Base-by-base conservation (phyloP, 306 rosid genomes). In the Casuarina cunninghamiana region DNA sequence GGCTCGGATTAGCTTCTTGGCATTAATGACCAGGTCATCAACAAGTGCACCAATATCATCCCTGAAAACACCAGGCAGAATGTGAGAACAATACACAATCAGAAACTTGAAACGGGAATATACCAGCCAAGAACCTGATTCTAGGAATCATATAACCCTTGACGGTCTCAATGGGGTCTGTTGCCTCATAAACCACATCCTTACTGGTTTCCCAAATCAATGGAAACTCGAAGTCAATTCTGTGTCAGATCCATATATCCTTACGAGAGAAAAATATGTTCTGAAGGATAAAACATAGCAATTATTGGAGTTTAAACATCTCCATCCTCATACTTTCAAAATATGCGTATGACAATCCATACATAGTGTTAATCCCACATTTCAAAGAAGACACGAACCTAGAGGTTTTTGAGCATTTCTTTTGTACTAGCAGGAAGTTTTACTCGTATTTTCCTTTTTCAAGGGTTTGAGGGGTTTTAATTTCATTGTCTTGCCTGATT, bases 41-140 rank as follows among this genome's bases (percentile, higher is more conserved):
- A 89, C 86, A 75, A 92, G 88, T 48, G 92, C 93, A 63, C 77
- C 77, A 21, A 92, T 81, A 17, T 94, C 97, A 77, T 89, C 93
- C 86, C 93, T 90, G 86, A 66, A 43, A 77, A 76, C 37, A 78
- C 44, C 19, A 71, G 32, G 17, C 51, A 77, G 42, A 61, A 72
- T 69, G 42, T 67, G 53, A 66, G 66, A 45, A 80, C 37, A 5
- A 46, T 44, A 62, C 19, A 42, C 58, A 6, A 51, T 26, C 62
- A 49, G 69, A 67, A 75, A 76, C 37, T 57, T 10, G 32, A 54
- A 80, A 79, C n/a, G 21, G 13, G 17, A 4, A 12, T 50, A 50
- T 9, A 71, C 50, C 42, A 78, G 65, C 15, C 46, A 75, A 55
- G 72, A 21, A 45, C 26, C 19, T 15, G 65, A 66, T 57, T 7